phyloP scores from a whole-genome alignment of 345 rosid species.

The Salix udensis region DNA sequence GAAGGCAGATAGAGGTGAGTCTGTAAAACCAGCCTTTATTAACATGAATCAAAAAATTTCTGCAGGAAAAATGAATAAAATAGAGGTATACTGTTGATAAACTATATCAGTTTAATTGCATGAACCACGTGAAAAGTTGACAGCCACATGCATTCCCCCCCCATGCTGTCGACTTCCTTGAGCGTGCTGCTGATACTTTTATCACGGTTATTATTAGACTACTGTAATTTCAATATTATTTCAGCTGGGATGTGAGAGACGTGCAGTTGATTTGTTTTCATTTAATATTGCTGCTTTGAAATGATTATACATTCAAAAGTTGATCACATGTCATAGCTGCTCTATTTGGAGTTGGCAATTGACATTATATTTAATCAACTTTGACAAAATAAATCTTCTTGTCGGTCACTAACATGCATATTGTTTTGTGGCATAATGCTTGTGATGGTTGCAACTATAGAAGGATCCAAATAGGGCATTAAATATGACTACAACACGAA shows the following conservation, averaged over 20 bases:
- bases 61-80: background rate
- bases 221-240: background rate
- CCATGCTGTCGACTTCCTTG: too few species aligned
- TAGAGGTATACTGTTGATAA: background rate
- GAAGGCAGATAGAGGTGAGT: constrained; percentile 92
- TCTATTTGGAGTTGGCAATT: background rate
- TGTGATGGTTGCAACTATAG: constrained; percentile 28
- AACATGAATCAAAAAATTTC: background rate
- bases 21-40: background rate
- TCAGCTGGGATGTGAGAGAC: background rate
- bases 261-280: background rate
- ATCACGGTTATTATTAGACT: too few species aligned
- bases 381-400: background rate
- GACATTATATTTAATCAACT: background rate
- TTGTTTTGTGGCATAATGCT: background rate
- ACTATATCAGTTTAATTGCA: background rate
- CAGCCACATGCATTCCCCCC: background rate
- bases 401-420: background rate
- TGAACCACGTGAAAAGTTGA: background rate
- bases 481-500: constrained; percentile 71
- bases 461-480: constrained; percentile 69
- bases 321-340: background rate
- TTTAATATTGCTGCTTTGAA: background rate
- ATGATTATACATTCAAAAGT: background rate
- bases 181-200: too few species aligned